Percentiles rank a stretch among this genome's conserved stretches.
These are phyloP conservation scores for Lumnitzera racemosa DNA, from an alignment of 345 rosid genomes.

Conservation along the genomic window DNA sequence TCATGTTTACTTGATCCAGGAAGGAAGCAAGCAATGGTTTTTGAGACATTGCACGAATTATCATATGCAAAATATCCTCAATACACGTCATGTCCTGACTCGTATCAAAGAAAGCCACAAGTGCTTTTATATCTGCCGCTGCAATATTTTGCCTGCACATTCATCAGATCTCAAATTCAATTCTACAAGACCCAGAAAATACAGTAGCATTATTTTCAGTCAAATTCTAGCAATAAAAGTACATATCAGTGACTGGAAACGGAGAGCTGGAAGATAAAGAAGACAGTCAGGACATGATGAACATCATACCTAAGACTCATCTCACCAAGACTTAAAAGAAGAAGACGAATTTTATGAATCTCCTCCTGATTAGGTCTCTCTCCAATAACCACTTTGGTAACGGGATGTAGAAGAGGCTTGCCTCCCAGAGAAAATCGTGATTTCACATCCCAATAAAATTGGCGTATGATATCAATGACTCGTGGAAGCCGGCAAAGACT, in stretches of 20 bases:
- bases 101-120: conserved; percentile 73
- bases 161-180: conserved; percentile 5
- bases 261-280: too few species aligned
- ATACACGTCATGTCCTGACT: conserved; percentile 87
- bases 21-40: conserved; percentile 62
- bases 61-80: conserved; percentile 90
- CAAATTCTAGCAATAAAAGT: too few species aligned
- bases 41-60: conserved; percentile 81
- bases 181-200: background rate
- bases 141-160: conserved; percentile 67
- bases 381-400: conserved; percentile 45
- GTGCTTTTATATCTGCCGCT: conserved; percentile 62
- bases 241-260: too few species aligned
- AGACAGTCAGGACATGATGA: background rate
- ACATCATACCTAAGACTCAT: conserved; percentile 79
- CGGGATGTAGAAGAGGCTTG: conserved; percentile 74
- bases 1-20: conserved; percentile 75
- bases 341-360: conserved; percentile 89
- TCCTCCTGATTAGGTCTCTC: conserved; percentile 81
- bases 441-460: conserved; percentile 81
- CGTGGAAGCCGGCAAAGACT: conserved; percentile 76
- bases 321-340: conserved; percentile 90
- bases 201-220: background rate
- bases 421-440: conserved; percentile 56
- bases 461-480: conserved; percentile 66